Evolutionary conservation across 2,329 filamentous ascomycete species (phyloP).

Genomic region (Sclerotinia subarctica): DNA sequence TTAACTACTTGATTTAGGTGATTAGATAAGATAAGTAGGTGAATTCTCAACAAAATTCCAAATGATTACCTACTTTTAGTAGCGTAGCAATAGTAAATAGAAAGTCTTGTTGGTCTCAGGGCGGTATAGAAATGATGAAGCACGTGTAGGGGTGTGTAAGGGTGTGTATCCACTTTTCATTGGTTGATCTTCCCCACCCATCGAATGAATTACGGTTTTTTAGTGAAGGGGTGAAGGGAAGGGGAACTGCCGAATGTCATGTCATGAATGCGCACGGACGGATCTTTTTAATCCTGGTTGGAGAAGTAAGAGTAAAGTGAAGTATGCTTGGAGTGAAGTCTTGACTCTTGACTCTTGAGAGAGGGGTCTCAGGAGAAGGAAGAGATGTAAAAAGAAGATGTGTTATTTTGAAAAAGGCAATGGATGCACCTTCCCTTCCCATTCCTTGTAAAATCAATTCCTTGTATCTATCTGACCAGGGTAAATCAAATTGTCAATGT

Average conservation of each 20-base stretch:
- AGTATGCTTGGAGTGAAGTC: too few species aligned
- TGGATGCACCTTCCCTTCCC: too few species aligned
- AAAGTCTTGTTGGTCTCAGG: not conserved
- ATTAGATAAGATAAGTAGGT: not conserved
- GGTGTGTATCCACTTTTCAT: not conserved
- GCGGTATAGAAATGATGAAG: not conserved
- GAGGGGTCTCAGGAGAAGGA: too few species aligned
- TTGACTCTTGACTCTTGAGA: too few species aligned
- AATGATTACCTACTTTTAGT: not conserved
- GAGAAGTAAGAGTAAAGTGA: too few species aligned
- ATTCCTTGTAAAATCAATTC: too few species aligned
- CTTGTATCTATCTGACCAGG: too few species aligned
- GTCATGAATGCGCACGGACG: constrained; percentile 2
- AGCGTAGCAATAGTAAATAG: not conserved
- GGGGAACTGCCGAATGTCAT: not conserved
- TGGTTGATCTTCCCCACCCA: not conserved
- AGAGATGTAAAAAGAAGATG: too few species aligned
- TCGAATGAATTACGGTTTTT: not conserved
- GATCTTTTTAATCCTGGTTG: too few species aligned
- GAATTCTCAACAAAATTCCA: constrained; percentile 4
- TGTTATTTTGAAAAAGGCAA: too few species aligned
- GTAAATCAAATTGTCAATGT: not conserved
- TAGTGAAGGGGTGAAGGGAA: not conserved
- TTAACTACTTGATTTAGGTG: not conserved
- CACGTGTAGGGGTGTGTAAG: not conserved